These are phyloP conservation scores for Neofusicoccum cordaticola DNA, from an alignment of 2,329 filamentous ascomycete genomes.

Conservation along the genomic window DNA sequence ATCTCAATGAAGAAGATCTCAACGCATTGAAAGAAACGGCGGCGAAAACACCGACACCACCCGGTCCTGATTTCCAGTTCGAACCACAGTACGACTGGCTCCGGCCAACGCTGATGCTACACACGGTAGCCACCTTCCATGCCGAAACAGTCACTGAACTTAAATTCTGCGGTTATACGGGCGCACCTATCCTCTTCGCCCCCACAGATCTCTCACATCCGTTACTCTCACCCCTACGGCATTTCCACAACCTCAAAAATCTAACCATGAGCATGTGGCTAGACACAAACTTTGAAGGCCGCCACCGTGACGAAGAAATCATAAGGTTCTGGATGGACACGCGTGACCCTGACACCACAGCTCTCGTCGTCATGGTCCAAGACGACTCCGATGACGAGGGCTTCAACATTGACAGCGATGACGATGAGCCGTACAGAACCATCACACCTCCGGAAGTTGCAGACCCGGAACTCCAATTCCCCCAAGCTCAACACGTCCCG, in stretches of 20 bases:
- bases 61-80: constrained; percentile 29
- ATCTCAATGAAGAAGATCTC: constrained; percentile 24
- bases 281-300: constrained; percentile 38
- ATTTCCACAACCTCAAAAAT: constrained; percentile 42
- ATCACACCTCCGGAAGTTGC: not conserved
- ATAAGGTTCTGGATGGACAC: constrained; percentile 45
- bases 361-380: constrained; percentile 30
- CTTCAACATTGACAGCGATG: constrained; percentile 12
- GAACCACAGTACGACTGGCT: constrained; percentile 42
- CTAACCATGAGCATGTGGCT: constrained; percentile 45
- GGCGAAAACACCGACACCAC: not conserved
- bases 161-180: constrained; percentile 49
- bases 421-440: constrained; percentile 18
- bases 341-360: constrained; percentile 38
- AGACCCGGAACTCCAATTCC: constrained; percentile 4
- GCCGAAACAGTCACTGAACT: constrained; percentile 42
- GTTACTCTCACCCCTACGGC: constrained; percentile 38
- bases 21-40: constrained; percentile 28
- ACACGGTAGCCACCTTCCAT: constrained; percentile 42
- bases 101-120: constrained; percentile 37
- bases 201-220: constrained; percentile 38
- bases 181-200: constrained; percentile 39
- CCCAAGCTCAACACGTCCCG: too few species aligned
- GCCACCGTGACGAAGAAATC: constrained; percentile 41
- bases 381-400: not conserved